A percentile compares a stretch with the other conserved stretches of the same genome.
Evolutionary conservation across 2,329 filamentous ascomycete species (phyloP).

Genomic region (Fusarium hostae): DNA sequence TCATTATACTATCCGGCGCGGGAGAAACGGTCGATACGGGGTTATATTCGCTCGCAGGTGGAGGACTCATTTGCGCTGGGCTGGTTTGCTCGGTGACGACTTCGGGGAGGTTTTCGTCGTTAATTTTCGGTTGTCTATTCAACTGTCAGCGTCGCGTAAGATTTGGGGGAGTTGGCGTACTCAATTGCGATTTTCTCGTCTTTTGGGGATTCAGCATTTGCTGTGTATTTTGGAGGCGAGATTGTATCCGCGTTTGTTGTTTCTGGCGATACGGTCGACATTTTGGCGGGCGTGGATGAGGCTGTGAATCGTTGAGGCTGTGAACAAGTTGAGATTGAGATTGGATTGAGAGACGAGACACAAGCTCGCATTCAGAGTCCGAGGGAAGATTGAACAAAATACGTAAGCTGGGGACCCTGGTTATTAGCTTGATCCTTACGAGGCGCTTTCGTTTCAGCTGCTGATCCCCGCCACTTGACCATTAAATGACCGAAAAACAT

Average conservation of each 20-base stretch:
- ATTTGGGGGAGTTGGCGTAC: background rate
- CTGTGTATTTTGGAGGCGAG: slow-evolving; percentile 39
- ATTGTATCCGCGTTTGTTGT: slow-evolving; percentile 16
- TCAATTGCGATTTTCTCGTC: slow-evolving; percentile 41
- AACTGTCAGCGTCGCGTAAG: background rate
- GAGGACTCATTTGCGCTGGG: slow-evolving; percentile 4
- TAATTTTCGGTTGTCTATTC: slow-evolving; percentile 3
- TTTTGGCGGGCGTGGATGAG: background rate
- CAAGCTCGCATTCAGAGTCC: background rate
- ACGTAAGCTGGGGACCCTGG: slow-evolving; percentile 3
- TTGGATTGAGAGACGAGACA: background rate
- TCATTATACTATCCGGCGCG: slow-evolving; percentile 4
- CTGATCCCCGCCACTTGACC: background rate
- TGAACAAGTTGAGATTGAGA: background rate
- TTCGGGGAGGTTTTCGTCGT: slow-evolving; percentile 43
- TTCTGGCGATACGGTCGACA: slow-evolving; percentile 25
- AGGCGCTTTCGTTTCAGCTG: slow-evolving; percentile 7
- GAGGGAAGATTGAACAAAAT: slow-evolving; percentile 4
- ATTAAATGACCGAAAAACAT: background rate
- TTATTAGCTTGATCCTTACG: background rate
- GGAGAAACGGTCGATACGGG: slow-evolving; percentile 22
- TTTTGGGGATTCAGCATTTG: background rate
- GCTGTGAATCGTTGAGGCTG: background rate
- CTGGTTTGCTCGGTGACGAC: slow-evolving; percentile 26
- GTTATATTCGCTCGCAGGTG: slow-evolving; percentile 1